Evolutionary conservation across 2,329 filamentous ascomycete genomes (phyloP), one percentile per base, ranked within the genome.

Genomic region (Dryadomyces sulphureus): DNA sequence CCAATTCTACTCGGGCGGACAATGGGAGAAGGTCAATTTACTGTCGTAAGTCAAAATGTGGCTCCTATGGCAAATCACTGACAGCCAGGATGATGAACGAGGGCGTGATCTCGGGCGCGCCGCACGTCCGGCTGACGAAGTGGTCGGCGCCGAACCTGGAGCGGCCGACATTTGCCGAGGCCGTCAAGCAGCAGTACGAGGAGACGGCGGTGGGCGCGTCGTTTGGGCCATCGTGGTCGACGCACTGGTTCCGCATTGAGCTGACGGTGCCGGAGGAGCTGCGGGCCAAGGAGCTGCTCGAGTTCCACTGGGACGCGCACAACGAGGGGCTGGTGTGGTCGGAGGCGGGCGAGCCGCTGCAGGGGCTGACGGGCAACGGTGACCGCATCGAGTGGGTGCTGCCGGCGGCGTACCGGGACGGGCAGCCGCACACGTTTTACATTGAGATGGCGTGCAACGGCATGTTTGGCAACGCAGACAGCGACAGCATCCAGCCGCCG

Each of bases 391-490:
- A 96, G 63, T 98, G 90, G 89, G 78, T 94, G 49, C 70, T 98
- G 39, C 90, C 92, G 8, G 70, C 85, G 43, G 69, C 70, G 16
- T 94, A 84, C 65, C 76, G 84, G 50, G 85, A 94, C 60, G 89
- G 87, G 45, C 79, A 90, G 60, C 77, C 88, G 56, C 89, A 96
- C 61, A 78, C 73, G 17, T 84, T 98, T 56, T 98, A 95, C 62
- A 81, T 98, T 53, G 92, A 98, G 66, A 94, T 96, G 85, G 92
- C 92, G 19, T 96, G 92, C 66, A 98, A 98, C 62, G 81, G 82
- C 62, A 96, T 96, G 89, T 96, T 96, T 65, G 92, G 92, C 55
- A 94, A 94, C 60, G 83, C 88, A 0, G 82, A 48, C 19, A 87
- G 86, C 22, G 86, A 93, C 60, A 78, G 73, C 27, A 96, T 95